phyloP scores from a whole-genome alignment of 208 protist species.

The Leishmania lainsoni region DNA sequence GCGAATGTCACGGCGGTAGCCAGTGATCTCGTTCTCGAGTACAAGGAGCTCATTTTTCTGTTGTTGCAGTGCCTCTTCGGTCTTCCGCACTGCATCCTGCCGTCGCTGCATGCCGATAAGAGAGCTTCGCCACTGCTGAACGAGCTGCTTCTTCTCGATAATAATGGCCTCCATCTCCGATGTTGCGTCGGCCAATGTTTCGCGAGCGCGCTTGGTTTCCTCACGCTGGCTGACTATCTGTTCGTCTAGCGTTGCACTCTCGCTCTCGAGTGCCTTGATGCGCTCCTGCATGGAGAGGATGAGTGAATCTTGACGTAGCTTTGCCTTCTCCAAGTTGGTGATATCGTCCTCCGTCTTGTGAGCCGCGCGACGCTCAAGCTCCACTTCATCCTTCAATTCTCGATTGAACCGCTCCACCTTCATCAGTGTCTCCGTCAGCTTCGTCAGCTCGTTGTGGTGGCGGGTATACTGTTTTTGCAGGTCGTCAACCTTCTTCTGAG shows the following conservation, averaged over 20 bases:
- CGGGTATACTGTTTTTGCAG: slow-evolving; percentile 87
- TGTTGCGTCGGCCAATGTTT: slow-evolving; percentile 92
- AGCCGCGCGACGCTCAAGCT: slow-evolving; percentile 93
- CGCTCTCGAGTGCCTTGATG: slow-evolving; percentile 82
- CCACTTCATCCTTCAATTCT: slow-evolving; percentile 93
- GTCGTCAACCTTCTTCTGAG: slow-evolving; percentile 86
- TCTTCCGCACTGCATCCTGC: slow-evolving; percentile 92
- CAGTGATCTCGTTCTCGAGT: slow-evolving; percentile 93
- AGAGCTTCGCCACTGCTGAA: slow-evolving; percentile 94
- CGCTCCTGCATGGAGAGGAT: slow-evolving; percentile 90
- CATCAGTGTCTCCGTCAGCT: slow-evolving; percentile 89
- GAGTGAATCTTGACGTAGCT: slow-evolving; percentile 93
- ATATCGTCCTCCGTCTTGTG: slow-evolving; percentile 97
- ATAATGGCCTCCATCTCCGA: slow-evolving; percentile 95
- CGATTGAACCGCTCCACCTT: slow-evolving; percentile 96
- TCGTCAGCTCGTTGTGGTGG: slow-evolving; percentile 91
- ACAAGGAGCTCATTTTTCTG: slow-evolving; percentile 91
- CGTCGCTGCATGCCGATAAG: slow-evolving; percentile 94
- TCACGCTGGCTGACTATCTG: slow-evolving; percentile 88
- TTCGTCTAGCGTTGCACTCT: slow-evolving; percentile 77
- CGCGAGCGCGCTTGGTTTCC: slow-evolving; percentile 87
- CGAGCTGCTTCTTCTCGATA: slow-evolving; percentile 95
- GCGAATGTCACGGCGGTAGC: slow-evolving; percentile 86
- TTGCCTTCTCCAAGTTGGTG: slow-evolving; percentile 91
- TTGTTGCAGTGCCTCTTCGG: slow-evolving; percentile 91